Conservation (phyloP, 768 basidiomycete genomes). For the Infundibulicybe gibba region DNA sequence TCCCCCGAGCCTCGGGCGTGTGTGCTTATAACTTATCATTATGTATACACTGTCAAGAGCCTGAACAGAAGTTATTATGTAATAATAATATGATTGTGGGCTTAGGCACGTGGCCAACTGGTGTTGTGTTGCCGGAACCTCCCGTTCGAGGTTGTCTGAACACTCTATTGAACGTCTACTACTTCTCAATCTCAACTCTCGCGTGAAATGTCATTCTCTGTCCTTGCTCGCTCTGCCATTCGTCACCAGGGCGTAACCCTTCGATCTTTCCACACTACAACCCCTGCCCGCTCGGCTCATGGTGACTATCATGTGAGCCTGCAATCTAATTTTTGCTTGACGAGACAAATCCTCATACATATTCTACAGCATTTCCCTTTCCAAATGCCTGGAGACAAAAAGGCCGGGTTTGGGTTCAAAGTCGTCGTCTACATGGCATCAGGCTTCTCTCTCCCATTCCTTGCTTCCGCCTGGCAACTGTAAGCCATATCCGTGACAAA, state of each 20-base stretch:
- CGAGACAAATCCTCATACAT: not conserved
- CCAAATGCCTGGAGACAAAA: constrained; percentile 47
- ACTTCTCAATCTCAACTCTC: not conserved
- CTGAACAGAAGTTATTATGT: no score
- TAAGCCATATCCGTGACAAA: constrained; percentile 29
- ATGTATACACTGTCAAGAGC: no score
- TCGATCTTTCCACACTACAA: constrained; percentile 33
- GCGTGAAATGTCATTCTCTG: not conserved
- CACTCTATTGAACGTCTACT: no score
- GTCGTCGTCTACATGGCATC: constrained; percentile 39
- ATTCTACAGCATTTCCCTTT: constrained; percentile 52
- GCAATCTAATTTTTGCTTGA: no score
- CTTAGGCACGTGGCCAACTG: no score
- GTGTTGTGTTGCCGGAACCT: no score
- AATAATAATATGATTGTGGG: no score
- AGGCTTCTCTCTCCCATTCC: constrained; percentile 69
- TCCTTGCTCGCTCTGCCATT: constrained; percentile 5
- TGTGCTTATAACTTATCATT: no score
- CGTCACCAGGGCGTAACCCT: constrained; percentile 2
- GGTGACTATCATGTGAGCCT: constrained; percentile 56
- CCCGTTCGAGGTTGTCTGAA: no score
- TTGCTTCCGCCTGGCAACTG: constrained; percentile 62
- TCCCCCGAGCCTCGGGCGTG: no score
- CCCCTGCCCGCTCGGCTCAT: constrained; percentile 42
- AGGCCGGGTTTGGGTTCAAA: constrained; percentile 46